Evolutionary conservation across 2,329 filamentous ascomycete species (phyloP), one percentile per base, ranked within the genome.

Genomic region (Penicillium sp.): DNA sequence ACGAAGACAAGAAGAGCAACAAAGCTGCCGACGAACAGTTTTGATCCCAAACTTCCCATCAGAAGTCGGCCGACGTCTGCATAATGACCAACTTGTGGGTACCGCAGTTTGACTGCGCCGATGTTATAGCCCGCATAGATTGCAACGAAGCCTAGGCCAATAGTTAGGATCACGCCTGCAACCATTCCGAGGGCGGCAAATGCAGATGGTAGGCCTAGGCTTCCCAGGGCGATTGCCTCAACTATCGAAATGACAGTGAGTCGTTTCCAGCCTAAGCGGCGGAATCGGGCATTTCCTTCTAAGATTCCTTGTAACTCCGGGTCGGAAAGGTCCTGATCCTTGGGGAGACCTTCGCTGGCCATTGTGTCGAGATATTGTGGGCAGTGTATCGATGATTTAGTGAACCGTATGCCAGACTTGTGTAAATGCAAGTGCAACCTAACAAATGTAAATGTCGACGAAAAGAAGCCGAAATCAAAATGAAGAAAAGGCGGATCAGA

Each of bases 1-100:
- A 54, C 52, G 13, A 54, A 54, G 46, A 54, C 24, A 26, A 54
- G 52, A 2, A 54, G 52, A 14, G 46, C 52, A 40, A 55, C 52
- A 18, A 55, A 55, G 32, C 52, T 50, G 18, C 52, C 46, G 2
- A 55, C 61, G 26, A 57, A 55, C 14, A 55, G 10, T 14, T 50
- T 50, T 14, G 46, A 38, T 35, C 52, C 52, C 7, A 55, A 8
- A 9, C 20, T 50, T 1, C 52, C 52, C 3, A 55, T 6, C 2
- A 55, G 46, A 10, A 55, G 46, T n/a, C 13, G 38, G 2, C 46
- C 52, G 24, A 55, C 52, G 20, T 50, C 52, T 37, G 52, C 52
- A 32, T 50, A 55, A 34, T 55, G 52, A 3, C 52, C 52, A 6
- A 55, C 26, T 29, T 55, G 45, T n/a, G 52, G 46, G n/a, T 50